A percentile compares a stretch with the other conserved stretches of the same genome.
Conservation (phyloP, 2,329 filamentous ascomycete species). For the Xylaria sp. region DNA sequence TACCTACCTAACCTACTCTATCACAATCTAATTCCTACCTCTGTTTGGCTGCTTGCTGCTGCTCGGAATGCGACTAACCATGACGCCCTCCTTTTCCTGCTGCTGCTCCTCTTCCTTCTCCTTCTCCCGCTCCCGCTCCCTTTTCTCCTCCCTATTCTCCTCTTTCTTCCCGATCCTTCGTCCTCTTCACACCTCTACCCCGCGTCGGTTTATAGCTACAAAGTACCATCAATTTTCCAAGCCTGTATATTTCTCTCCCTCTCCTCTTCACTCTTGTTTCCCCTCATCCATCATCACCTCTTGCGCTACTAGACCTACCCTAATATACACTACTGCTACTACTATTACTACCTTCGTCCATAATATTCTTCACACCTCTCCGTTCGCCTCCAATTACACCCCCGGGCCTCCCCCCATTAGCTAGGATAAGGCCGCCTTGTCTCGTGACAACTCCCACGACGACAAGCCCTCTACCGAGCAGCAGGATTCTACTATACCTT, state of each 20-base stretch:
- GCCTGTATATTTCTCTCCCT: slow-evolving; percentile 19
- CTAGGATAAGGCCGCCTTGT: slow-evolving; percentile 47
- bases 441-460: slow-evolving; percentile 37
- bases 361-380: slow-evolving; percentile 20
- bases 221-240: slow-evolving; percentile 6
- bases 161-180: slow-evolving; percentile 19
- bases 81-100: slow-evolving; percentile 16
- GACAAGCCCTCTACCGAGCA: slow-evolving; percentile 26
- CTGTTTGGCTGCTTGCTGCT: background rate
- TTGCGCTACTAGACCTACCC: slow-evolving; percentile 30
- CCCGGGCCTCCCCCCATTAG: slow-evolving; percentile 32
- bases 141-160: slow-evolving; percentile 21
- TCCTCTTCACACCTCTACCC: slow-evolving; percentile 5
- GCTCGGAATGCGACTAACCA: slow-evolving; percentile 23
- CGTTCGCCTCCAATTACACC: slow-evolving; percentile 29
- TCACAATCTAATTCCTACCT: slow-evolving; percentile 11
- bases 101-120: background rate
- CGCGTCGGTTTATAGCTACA: slow-evolving; percentile 21
- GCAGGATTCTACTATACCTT: slow-evolving; percentile 21
- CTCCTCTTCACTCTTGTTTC: slow-evolving; percentile 3
- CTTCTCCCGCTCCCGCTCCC: slow-evolving; percentile 13
- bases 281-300: slow-evolving; percentile 20
- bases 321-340: slow-evolving; percentile 13
- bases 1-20: background rate
- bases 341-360: background rate